phyloP scores from a whole-genome alignment of 2,329 filamentous ascomycete genomes.

The Hymenoscyphus salicellus region DNA sequence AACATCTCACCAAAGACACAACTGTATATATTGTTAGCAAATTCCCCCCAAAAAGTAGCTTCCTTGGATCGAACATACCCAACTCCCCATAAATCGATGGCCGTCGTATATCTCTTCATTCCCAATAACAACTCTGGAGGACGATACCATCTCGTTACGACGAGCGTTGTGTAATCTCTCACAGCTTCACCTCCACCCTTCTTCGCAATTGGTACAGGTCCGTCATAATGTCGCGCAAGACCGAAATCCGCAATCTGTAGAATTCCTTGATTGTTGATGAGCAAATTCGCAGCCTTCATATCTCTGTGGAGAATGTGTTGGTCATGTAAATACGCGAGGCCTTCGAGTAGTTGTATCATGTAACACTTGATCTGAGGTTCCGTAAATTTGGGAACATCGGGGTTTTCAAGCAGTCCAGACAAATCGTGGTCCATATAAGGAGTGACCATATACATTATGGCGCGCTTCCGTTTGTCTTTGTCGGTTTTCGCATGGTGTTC shows the following conservation, averaged over 20 bases:
- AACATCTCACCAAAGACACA: conserved; percentile 99
- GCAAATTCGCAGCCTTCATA: conserved; percentile 97
- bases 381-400: conserved; percentile 73
- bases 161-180: conserved; percentile 91
- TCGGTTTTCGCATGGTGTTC: conserved; percentile 58
- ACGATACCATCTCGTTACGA: conserved; percentile 95
- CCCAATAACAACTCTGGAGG: conserved; percentile 89
- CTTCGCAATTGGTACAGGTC: conserved; percentile 71
- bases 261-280: conserved; percentile 91
- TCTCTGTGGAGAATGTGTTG: conserved; percentile 89
- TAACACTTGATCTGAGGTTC: conserved; percentile 97
- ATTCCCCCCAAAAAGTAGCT: conserved; percentile 18
- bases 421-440: conserved; percentile 99
- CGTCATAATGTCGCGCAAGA: conserved; percentile 88
- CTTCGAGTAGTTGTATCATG: conserved; percentile 87
- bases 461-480: conserved; percentile 71
- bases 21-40: conserved; percentile 43
- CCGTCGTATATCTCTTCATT: conserved; percentile 88
- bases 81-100: conserved; percentile 97
- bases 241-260: conserved; percentile 98
- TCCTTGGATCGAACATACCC: conserved; percentile 57
- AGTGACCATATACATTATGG: conserved; percentile 97
- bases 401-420: conserved; percentile 94
- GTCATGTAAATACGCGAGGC: conserved; percentile 85
- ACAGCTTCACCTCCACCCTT: conserved; percentile 78